phyloP scores from a whole-genome alignment of 202 grass and related monocot genomes.

The Zoysia matrella region DNA sequence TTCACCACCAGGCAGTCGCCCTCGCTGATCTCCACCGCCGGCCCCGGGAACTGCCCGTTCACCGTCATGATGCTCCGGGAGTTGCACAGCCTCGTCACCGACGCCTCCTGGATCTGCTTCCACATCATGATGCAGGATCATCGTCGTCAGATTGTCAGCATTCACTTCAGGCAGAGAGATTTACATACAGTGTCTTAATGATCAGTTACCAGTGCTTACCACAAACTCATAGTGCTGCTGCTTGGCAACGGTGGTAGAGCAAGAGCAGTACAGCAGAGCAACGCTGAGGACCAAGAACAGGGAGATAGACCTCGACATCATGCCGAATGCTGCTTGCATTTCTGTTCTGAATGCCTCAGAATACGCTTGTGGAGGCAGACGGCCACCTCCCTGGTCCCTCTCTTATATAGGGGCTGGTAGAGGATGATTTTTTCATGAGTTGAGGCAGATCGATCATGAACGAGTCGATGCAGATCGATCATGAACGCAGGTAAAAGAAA shows the following conservation, averaged over 20 bases:
- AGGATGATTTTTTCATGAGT: too few species aligned
- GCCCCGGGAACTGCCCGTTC: constrained; percentile 88
- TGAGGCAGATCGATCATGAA: neutral
- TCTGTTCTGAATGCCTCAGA: neutral
- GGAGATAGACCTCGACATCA: constrained; percentile 16
- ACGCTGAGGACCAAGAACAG: constrained; percentile 21
- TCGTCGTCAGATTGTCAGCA: too few species aligned
- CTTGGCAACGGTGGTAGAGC: constrained; percentile 32
- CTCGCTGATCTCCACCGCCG: constrained; percentile 65
- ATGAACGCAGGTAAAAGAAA: neutral
- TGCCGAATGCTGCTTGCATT: neutral
- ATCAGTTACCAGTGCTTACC: constrained; percentile 22
- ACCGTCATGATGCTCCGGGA: constrained; percentile 58
- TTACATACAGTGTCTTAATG: too few species aligned
- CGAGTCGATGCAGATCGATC: neutral
- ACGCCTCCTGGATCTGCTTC: constrained; percentile 62
- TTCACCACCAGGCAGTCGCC: constrained; percentile 67
- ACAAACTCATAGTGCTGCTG: constrained; percentile 80
- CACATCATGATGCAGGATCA: neutral
- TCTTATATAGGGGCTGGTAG: constrained; percentile 43
- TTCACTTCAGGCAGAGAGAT: neutral
- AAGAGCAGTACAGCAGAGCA: neutral
- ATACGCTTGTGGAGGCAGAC: neutral
- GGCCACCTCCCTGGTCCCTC: neutral
- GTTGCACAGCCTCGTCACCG: constrained; percentile 85